A percentile compares a stretch with the other conserved stretches of the same genome.
Evolutionary conservation across 2,329 filamentous ascomycete genomes (phyloP).

Genomic region (Graphilbum sp.): DNA sequence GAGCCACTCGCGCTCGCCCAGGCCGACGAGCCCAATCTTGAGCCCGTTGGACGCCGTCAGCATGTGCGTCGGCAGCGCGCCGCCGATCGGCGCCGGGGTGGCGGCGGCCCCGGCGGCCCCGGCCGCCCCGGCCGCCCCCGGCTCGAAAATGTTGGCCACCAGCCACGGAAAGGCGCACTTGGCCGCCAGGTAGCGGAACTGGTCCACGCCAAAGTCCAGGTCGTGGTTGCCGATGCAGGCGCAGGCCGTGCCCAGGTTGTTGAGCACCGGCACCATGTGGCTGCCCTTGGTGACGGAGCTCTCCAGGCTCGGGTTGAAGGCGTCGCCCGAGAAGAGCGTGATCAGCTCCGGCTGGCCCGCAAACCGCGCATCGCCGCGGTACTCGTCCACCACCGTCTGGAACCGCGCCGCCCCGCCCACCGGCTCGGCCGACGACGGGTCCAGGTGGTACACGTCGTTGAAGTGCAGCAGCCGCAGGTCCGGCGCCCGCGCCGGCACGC

Average conservation of each 20-base stretch:
- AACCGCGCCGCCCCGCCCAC: slow-evolving; percentile 71
- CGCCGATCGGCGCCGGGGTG: slow-evolving; percentile 55
- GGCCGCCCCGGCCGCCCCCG: too few relatives aligned
- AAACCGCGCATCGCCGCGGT: slow-evolving; percentile 46
- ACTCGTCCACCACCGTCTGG: slow-evolving; percentile 61
- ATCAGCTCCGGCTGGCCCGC: slow-evolving; percentile 47
- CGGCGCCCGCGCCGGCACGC: slow-evolving; percentile 28
- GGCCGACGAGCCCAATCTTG: slow-evolving; percentile 70
- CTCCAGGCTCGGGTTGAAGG: slow-evolving; percentile 81
- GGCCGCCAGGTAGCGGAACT: slow-evolving; percentile 55
- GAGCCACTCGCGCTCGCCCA: slow-evolving; percentile 79
- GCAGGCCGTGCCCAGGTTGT: slow-evolving; percentile 58
- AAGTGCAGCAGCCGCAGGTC: slow-evolving; percentile 75
- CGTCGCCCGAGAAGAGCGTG: slow-evolving; percentile 82
- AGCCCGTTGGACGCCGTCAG: slow-evolving; percentile 68
- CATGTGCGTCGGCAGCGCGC: slow-evolving; percentile 60
- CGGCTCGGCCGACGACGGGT: slow-evolving; percentile 58
- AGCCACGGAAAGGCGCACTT: slow-evolving; percentile 83
- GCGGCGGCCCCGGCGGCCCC: too few relatives aligned
- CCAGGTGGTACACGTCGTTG: slow-evolving; percentile 90
- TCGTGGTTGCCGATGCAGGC: slow-evolving; percentile 90
- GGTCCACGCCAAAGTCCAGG: slow-evolving; percentile 75
- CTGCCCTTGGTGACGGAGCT: slow-evolving; percentile 77
- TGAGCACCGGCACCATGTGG: slow-evolving; percentile 80
- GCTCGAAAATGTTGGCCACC: slow-evolving; percentile 75